Conservation (phyloP, 1,284 basidiomycete species). For the Gomphus bonarii region DNA sequence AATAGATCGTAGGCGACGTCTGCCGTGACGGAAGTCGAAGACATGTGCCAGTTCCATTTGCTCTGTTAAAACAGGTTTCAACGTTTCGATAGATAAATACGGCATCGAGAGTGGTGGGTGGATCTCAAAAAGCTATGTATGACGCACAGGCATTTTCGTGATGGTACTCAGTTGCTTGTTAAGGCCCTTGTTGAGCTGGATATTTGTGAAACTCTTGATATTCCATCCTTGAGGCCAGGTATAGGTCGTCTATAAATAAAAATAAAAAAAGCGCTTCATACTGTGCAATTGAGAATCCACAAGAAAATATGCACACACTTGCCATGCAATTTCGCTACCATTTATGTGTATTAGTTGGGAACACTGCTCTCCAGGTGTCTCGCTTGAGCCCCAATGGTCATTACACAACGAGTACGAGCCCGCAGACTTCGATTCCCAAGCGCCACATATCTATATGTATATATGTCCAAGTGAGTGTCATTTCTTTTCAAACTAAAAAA, state of each 20-base stretch:
- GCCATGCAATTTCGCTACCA: conserved; percentile 40
- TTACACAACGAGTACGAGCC: conserved; percentile 27
- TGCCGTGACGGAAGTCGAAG: conserved; percentile 28
- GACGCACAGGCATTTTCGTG: conserved; percentile 40
- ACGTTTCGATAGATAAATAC: not conserved
- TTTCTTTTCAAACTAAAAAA: too few relatives aligned
- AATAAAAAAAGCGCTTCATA: not conserved
- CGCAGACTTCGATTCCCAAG: conserved; percentile 38
- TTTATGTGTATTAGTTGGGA: conserved; percentile 36
- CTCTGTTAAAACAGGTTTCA: conserved; percentile 22
- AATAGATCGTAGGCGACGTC: conserved; percentile 57
- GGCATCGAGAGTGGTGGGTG: not conserved
- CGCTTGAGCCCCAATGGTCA: conserved; percentile 31
- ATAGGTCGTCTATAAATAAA: conserved; percentile 32
- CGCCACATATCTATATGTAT: conserved; percentile 26
- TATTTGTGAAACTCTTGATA: conserved; percentile 54
- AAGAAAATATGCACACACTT: conserved; percentile 1
- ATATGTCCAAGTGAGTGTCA: not conserved
- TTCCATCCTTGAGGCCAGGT: conserved; percentile 37
- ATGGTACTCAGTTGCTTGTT: conserved; percentile 45
- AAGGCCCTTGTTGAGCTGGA: conserved; percentile 40
- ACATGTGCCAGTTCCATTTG: conserved; percentile 34
- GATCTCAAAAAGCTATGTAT: too few relatives aligned
- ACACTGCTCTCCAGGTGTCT: conserved; percentile 44
- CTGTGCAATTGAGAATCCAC: not conserved